A percentile compares a stretch with the other conserved stretches of the same genome.
Evolutionary conservation across 2,329 filamentous ascomycete genomes (phyloP).

Genomic region (Leptosphaerulina australis): DNA sequence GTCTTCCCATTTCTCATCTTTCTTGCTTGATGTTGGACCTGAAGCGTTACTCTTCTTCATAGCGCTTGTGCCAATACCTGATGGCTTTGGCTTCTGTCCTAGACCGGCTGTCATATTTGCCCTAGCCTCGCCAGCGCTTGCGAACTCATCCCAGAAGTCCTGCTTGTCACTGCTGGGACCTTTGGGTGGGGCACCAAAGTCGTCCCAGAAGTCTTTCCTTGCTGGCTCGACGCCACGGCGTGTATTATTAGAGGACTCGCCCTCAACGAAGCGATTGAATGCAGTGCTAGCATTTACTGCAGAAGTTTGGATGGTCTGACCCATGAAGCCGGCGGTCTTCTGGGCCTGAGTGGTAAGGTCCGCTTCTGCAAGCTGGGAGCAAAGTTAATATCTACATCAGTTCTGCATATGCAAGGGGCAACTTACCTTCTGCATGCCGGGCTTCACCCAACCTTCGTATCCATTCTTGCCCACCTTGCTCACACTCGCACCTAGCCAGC

Average conservation of each 20-base stretch:
- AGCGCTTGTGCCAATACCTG: slow-evolving; percentile 67
- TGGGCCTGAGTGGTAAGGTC: slow-evolving; percentile 64
- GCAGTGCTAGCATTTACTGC: slow-evolving; percentile 77
- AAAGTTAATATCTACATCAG: not conserved
- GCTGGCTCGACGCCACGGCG: slow-evolving; percentile 58
- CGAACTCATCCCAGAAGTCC: slow-evolving; percentile 58
- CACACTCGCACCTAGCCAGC: slow-evolving; percentile 89
- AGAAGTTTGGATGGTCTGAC: slow-evolving; percentile 67
- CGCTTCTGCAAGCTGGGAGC: slow-evolving; percentile 72
- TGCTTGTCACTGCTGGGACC: slow-evolving; percentile 59
- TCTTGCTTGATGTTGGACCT: slow-evolving; percentile 45
- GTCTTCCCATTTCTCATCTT: slow-evolving; percentile 65
- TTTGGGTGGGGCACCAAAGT: slow-evolving; percentile 71
- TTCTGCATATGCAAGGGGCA: not conserved
- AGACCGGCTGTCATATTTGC: slow-evolving; percentile 32
- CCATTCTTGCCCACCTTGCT: slow-evolving; percentile 89
- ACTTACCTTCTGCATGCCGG: slow-evolving; percentile 81
- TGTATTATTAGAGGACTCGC: slow-evolving; percentile 49
- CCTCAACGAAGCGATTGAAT: slow-evolving; percentile 88
- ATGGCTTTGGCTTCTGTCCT: slow-evolving; percentile 47
- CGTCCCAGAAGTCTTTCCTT: slow-evolving; percentile 64
- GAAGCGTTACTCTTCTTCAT: slow-evolving; percentile 59
- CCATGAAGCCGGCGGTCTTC: slow-evolving; percentile 59
- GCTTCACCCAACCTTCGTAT: slow-evolving; percentile 90
- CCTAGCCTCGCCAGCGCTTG: slow-evolving; percentile 39